phyloP scores from a whole-genome alignment of 345 rosid genomes.

The Moringa oleifera region DNA sequence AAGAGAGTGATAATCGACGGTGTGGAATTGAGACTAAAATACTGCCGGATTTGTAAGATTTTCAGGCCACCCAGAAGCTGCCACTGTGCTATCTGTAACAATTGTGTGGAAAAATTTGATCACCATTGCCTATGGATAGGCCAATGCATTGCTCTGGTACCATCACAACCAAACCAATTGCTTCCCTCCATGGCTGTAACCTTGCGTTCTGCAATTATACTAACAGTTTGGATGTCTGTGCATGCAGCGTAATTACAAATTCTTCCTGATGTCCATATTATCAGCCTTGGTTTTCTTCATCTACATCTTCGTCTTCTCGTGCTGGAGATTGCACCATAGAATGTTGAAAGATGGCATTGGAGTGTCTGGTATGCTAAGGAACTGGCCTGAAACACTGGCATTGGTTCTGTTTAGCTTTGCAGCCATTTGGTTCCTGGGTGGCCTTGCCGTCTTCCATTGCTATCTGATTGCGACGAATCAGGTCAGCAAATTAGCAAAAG shows the following conservation, averaged over 20 bases:
- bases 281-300: conserved; percentile 26
- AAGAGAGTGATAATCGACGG: conserved; percentile 29
- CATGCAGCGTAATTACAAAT: too few species aligned
- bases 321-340: not conserved
- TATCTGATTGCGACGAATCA: not conserved
- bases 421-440: not conserved
- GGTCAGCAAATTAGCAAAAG: not conserved
- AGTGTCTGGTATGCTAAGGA: too few species aligned
- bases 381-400: too few species aligned
- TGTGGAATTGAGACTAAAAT: conserved; percentile 31
- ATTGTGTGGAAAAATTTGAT: conserved; percentile 39
- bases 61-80: conserved; percentile 42
- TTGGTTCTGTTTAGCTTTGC: too few species aligned
- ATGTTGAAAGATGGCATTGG: too few species aligned
- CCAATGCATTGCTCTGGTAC: conserved; percentile 40
- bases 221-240: too few species aligned
- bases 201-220: too few species aligned
- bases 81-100: conserved; percentile 38
- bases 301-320: conserved; percentile 26
- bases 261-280: conserved; percentile 17
- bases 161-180: not conserved
- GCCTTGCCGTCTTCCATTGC: not conserved
- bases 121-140: conserved; percentile 44
- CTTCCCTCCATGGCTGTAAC: too few species aligned
- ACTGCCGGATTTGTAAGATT: conserved; percentile 29